Evolutionary conservation across 768 basidiomycete genomes (phyloP), one percentile per base, ranked within the genome.

Genomic region (Collybiopsis luxurians): DNA sequence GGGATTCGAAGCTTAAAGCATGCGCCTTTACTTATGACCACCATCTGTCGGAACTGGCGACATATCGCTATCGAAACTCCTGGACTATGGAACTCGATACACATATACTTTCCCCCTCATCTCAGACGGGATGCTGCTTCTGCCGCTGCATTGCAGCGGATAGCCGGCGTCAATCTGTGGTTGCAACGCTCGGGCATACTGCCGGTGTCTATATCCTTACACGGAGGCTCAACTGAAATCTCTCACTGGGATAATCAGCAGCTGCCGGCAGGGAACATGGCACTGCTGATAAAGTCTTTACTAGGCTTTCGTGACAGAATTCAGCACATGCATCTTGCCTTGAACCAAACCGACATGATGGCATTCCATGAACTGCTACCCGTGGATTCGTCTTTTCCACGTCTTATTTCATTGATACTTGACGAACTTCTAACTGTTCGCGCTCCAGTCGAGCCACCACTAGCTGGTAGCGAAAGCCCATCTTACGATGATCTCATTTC

Each of bases 31-130:
- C 43, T 70, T 21, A 36, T 70, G 11, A 62, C 63, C 2, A 48
- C 61, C 10, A 53, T 72, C 21, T 68, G 71, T 39, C 61, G 63
- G 9, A 30, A 54, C 2, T 72, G 70, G 71, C 59, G 69, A 28
- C 50, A 58, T 11, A 59, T 66, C 2, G 63, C 66, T 10, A n/a
- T 71, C 23, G 45, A 60, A 1, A 67, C 59, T 3, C 69, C 71
- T 5, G 59, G 61, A 12, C 54, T 71, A 12, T 71, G 70, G 71
- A 60, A 61, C 38, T 61, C 61, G 23, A 23, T 69, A 9, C 55
- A 49, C 31, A 50, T 63, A 45, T 19, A 24, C 19, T 23, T 31
- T 34, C 50, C 27, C 17, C 40, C 40, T 42, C 40, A 42, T 17
- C 5, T 42, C 15, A 42, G 19, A 4, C 15, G n/a, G 6, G 19